Conservation (phyloP, 2,329 filamentous ascomycete species). For the Clonostachys sp. region DNA sequence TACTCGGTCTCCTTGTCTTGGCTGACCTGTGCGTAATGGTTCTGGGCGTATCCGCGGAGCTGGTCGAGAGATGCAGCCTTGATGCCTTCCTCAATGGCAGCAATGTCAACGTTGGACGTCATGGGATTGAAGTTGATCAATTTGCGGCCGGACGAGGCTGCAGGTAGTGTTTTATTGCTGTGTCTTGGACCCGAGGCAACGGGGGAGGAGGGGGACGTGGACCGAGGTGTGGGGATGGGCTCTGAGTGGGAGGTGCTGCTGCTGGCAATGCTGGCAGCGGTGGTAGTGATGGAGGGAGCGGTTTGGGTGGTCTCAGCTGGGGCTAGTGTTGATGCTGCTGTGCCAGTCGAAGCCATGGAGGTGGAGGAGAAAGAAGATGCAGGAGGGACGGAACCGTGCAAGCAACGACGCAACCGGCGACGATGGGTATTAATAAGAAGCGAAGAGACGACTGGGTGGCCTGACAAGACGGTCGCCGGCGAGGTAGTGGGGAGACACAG, state of each 20-base stretch:
- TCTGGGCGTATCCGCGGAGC: constrained; percentile 54
- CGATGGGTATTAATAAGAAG: constrained; percentile 5
- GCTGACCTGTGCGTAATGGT: constrained; percentile 50
- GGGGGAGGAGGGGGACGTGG: constrained; percentile 44
- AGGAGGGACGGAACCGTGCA: constrained; percentile 8
- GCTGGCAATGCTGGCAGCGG: not conserved
- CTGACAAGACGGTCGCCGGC: not conserved
- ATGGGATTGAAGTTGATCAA: constrained; percentile 50
- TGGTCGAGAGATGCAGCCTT: constrained; percentile 56
- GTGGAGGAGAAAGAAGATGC: constrained; percentile 12
- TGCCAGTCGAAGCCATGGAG: constrained; percentile 9
- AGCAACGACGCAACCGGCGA: too few relatives aligned
- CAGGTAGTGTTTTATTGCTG: constrained; percentile 5
- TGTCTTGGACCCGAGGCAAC: constrained; percentile 41
- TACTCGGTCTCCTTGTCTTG: constrained; percentile 51
- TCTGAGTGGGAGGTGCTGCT: constrained; percentile 37
- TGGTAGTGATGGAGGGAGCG: not conserved
- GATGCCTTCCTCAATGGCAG: constrained; percentile 54
- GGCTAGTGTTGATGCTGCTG: constrained; percentile 14
- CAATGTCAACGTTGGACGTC: constrained; percentile 46
- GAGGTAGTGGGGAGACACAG: not conserved
- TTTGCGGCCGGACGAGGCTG: constrained; percentile 44
- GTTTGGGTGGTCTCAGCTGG: not conserved
- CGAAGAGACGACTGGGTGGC: not conserved
- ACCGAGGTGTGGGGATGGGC: constrained; percentile 51